A percentile compares a stretch with the other conserved stretches of the same genome.
Conservation (phyloP, 2,329 filamentous ascomycete genomes). For the Ophiosphaerella narmari region DNA sequence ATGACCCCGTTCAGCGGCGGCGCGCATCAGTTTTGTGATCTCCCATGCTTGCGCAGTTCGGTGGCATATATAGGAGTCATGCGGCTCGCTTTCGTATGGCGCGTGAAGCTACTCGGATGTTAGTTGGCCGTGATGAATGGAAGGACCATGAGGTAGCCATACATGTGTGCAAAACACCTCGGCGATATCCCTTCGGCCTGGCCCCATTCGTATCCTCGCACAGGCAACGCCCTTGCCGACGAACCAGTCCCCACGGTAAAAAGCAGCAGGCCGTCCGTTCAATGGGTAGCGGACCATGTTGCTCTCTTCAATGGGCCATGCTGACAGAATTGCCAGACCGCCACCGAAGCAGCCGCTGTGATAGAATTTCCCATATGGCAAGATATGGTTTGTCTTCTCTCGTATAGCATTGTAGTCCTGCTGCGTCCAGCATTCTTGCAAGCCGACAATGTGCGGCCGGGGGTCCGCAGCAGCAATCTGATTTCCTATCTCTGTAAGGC, state of each 20-base stretch:
- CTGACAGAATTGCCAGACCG: constrained; percentile 84
- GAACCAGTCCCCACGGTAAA: constrained; percentile 94
- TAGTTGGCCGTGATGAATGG: constrained; percentile 24
- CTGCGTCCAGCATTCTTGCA: constrained; percentile 94
- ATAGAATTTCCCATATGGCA: constrained; percentile 95
- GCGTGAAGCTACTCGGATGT: constrained; percentile 69
- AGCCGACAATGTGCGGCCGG: constrained; percentile 80
- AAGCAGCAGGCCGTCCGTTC: constrained; percentile 90
- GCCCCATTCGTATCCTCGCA: constrained; percentile 75
- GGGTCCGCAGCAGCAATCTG: constrained; percentile 72
- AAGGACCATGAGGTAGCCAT: constrained; percentile 6
- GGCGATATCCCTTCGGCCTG: constrained; percentile 66
- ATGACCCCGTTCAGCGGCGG: constrained; percentile 77
- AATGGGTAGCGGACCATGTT: constrained; percentile 86
- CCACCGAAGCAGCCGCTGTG: constrained; percentile 85
- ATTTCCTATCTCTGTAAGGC: constrained; percentile 81
- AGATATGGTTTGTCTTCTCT: constrained; percentile 69
- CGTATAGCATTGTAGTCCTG: constrained; percentile 82
- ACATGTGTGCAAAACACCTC: constrained; percentile 95
- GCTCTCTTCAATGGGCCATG: constrained; percentile 91
- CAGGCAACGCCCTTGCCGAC: constrained; percentile 93
- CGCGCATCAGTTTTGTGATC: constrained; percentile 84
- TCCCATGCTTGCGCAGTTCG: constrained; percentile 94
- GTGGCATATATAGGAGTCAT: constrained; percentile 88
- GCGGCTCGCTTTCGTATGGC: constrained; percentile 77